Percentiles rank a stretch among this genome's conserved stretches.
These are phyloP conservation scores for Saturnispora quitensis DNA, from an alignment of 805 yeast species.

Conservation along the genomic window DNA sequence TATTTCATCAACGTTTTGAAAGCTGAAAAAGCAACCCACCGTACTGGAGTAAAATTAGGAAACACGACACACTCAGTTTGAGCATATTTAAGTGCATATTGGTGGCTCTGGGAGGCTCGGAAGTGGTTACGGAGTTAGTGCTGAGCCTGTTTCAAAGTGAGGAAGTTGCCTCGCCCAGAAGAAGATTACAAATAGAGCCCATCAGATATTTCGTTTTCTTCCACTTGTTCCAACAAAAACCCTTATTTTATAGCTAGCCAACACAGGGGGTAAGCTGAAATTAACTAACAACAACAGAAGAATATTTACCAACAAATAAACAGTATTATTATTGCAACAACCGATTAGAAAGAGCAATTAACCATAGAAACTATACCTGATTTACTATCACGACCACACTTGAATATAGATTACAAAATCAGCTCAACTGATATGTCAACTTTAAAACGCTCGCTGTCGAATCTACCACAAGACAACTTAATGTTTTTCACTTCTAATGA, in stretches of 20 bases:
- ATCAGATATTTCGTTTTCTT: background rate
- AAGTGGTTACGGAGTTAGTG: background rate
- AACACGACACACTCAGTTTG: no score
- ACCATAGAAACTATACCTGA: background rate
- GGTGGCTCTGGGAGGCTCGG: background rate
- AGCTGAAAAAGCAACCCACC: background rate
- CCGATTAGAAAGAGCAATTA: background rate
- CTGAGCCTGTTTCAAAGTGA: conserved; percentile 1
- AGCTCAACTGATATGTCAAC: conserved; percentile 4
- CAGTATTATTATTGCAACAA: background rate
- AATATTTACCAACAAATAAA: no score
- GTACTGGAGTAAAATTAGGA: background rate
- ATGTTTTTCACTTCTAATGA: background rate
- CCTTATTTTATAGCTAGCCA: background rate
- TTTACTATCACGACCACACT: background rate
- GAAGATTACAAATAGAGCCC: conserved; percentile 4
- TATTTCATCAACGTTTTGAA: background rate
- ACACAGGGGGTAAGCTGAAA: background rate
- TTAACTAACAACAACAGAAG: background rate
- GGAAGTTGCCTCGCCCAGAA: conserved; percentile 3
- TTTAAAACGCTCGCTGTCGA: background rate
- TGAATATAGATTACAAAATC: background rate
- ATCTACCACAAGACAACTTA: background rate
- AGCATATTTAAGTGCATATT: background rate
- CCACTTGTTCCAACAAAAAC: background rate